Evolutionary conservation across 2,329 filamentous ascomycete genomes (phyloP), one percentile per base, ranked within the genome.

Genomic region (Colletotrichum navitas): DNA sequence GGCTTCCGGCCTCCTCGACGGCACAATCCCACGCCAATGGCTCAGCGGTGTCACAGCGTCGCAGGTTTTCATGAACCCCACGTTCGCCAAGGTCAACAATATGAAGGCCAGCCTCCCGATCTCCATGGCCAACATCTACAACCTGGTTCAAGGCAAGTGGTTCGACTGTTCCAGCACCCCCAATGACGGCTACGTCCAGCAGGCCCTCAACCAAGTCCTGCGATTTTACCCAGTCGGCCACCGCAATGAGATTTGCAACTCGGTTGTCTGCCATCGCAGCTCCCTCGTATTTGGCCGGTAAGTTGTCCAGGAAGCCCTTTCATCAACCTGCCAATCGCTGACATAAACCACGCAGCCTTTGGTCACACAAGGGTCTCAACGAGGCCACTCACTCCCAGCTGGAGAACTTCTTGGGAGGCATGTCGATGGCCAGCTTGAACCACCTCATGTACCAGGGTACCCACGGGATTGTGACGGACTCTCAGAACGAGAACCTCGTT

Each of bases 331-430:
- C 24, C 21, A 18, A 21, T 24, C 0, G n/a, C 51, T 63, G 29
- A 59, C n/a, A 21, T n/a, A 1, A 10, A 43, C 11, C 16, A 6
- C 5, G 4, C 21, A 73, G 70, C 12, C 70, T 73, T 78, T 93
- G 89, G 89, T 89, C 86, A 74, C 90, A 92, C 78, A 77, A 76
- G 3, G 91, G 92, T 76, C 84, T 92, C 29, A 92, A 91, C 79
- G 88, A 88, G 79, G 88, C 86, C 3, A 92, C 90, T 1, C 90
- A 92, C 78, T 81, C 85, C 0, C 86, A 90, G 76, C 85, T 91
- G 56, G 85, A 89, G 77, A 84, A 86, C 41, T 89, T 91, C 79
- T 86, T 92, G 68, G 87, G 87, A 74, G 90, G 90, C 59, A 85
- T 89, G 60, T 88, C 87, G 77, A 91, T 91, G 87, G 84, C 82